Evolutionary conservation across 2,329 filamentous ascomycete genomes (phyloP), one percentile per base, ranked within the genome.

Genomic region (Sporothrix globosa): DNA sequence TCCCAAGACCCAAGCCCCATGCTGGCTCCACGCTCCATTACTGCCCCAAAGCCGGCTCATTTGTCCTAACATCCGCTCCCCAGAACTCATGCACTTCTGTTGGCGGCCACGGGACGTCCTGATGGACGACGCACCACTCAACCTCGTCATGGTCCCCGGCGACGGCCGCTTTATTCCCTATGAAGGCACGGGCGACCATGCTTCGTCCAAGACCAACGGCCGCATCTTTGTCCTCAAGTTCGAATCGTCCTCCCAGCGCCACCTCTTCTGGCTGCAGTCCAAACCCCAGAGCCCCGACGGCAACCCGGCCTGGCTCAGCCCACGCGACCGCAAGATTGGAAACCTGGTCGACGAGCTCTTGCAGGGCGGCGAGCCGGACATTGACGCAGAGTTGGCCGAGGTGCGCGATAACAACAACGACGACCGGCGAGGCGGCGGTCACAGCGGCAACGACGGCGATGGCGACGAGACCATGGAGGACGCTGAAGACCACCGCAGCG

Each of bases 251-350:
- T 96, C 93, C 71, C 90, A 96, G 81, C 90, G 94, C 77, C 87
- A 98, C 81, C 86, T 97, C 72, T 99, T 98, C 84, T 99, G 95
- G 94, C 84, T 99, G 77, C 96, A 99, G 82, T 96, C 93, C 41
- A 94, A 94, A 81, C 87, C 91, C 44, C 93, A 97, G 81, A 88
- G 81, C 78, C 86, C 83, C 74, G 86, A 82, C 78, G 90, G 84
- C 67, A 89, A 95, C 75, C 83, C 89, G 9, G 89, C 88, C 81
- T 93, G 88, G 86, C 92, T 97, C 81, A 97, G 93, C 81, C 87
- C 90, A 67, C 87, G 94, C 70, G 95, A 98, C 79, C 85, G 91
- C 76, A 95, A 93, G 83, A 89, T 97, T 74, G 94, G 93, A 41
- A 88, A 96, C 70, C 90, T 98, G 71, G 92, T 98, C 72, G 90